phyloP scores from a whole-genome alignment of 345 rosid species.

The Dovyalis caffra region DNA sequence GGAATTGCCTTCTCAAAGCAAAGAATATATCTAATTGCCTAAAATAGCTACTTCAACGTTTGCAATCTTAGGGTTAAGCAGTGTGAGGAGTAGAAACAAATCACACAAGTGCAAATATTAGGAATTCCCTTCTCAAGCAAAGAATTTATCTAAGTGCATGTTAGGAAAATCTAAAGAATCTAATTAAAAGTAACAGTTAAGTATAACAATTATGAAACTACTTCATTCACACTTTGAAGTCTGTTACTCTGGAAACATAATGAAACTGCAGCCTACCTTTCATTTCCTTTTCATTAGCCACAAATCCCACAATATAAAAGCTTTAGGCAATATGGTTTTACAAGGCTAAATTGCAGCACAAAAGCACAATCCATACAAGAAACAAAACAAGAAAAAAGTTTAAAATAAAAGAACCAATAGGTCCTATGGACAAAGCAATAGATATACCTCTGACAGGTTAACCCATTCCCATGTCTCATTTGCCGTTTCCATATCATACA shows the following conservation, averaged over 20 bases:
- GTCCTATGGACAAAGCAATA: neutral
- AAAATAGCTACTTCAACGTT: too few relatives aligned
- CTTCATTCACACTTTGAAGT: neutral
- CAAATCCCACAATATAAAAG: neutral
- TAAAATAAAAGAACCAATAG: neutral
- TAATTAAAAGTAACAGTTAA: neutral
- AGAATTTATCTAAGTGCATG: neutral
- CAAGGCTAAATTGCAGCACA: neutral
- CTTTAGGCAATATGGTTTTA: neutral
- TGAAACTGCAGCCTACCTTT: neutral
- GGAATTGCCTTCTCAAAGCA: neutral
- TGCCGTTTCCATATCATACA: slow-evolving; percentile 69
- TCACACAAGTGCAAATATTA: too few relatives aligned
- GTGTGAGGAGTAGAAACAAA: too few relatives aligned
- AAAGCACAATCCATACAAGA: slow-evolving; percentile 2
- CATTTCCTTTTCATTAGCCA: neutral
- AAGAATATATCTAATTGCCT: neutral
- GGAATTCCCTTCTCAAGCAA: too few relatives aligned
- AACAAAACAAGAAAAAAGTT: neutral
- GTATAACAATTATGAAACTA: neutral
- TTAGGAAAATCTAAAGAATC: neutral
- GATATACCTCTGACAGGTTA: slow-evolving; percentile 69
- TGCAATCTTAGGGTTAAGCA: too few relatives aligned
- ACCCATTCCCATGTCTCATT: slow-evolving; percentile 97
- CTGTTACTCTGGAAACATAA: neutral